phyloP scores from a whole-genome alignment of 2,329 filamentous ascomycete species.

The Fusarium sp. region DNA sequence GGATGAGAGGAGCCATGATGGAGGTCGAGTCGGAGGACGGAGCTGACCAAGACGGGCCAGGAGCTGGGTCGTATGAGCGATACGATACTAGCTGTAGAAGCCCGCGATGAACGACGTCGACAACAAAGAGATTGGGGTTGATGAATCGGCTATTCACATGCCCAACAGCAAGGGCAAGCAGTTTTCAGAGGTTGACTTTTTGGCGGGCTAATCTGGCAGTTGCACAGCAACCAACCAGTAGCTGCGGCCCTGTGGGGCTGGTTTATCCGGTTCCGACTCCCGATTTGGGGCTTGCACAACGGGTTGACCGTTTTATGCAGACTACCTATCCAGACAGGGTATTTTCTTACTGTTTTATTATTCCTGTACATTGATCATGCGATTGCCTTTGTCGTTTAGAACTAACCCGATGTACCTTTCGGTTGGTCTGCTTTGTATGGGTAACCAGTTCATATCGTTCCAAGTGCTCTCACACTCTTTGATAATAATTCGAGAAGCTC shows the following conservation, averaged over 20 bases:
- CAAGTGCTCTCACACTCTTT: too few relatives aligned
- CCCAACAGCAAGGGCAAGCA: slow-evolving; percentile 2
- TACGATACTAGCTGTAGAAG: slow-evolving; percentile 6
- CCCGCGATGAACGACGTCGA: slow-evolving; percentile 3
- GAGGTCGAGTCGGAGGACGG: slow-evolving; percentile 1
- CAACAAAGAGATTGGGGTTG: slow-evolving; percentile 8
- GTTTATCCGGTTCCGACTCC: slow-evolving; percentile 32
- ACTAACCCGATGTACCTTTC: background rate
- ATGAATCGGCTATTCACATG: slow-evolving; percentile 26
- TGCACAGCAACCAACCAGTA: slow-evolving; percentile 39
- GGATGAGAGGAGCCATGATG: slow-evolving; percentile 69
- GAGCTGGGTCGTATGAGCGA: slow-evolving; percentile 4
- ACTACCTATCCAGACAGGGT: too few relatives aligned
- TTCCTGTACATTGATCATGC: background rate
- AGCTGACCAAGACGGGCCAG: slow-evolving; percentile 1
- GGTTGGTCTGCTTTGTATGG: background rate
- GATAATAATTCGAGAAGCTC: too few relatives aligned
- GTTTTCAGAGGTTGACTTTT: slow-evolving; percentile 35
- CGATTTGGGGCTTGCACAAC: background rate
- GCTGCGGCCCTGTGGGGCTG: slow-evolving; percentile 13
- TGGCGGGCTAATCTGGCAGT: slow-evolving; percentile 38
- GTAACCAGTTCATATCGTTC: too few relatives aligned
- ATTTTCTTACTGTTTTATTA: too few relatives aligned
- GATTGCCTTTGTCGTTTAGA: background rate
- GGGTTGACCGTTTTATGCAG: too few relatives aligned